A percentile compares a stretch with the other conserved stretches of the same genome.
Conservation (phyloP, 2,329 filamentous ascomycete species). For the Calonectria crousiana region DNA sequence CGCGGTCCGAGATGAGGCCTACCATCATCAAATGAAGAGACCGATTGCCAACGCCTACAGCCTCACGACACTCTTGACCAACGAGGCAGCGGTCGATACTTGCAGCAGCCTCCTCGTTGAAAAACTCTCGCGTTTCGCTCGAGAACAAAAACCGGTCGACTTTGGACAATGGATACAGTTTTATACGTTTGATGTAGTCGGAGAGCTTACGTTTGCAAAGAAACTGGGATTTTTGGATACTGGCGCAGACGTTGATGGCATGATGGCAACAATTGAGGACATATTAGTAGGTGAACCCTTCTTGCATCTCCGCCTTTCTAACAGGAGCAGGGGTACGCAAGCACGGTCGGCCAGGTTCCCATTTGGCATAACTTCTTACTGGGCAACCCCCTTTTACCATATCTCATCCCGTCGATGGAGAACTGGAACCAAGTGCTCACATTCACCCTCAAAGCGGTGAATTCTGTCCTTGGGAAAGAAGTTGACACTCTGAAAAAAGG, state of each 20-base stretch:
- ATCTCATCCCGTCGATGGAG: conserved; percentile 22
- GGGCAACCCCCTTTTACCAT: conserved; percentile 17
- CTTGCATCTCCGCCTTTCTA: neutral
- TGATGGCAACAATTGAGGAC: conserved; percentile 46
- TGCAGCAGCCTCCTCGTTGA: conserved; percentile 4
- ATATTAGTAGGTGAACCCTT: conserved; percentile 6
- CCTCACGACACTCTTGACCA: conserved; percentile 11
- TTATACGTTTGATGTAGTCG: conserved; percentile 61
- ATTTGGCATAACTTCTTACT: conserved; percentile 22
- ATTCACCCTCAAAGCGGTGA: conserved; percentile 22
- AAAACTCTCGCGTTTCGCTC: neutral
- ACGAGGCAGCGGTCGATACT: conserved; percentile 14
- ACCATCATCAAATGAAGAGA: conserved; percentile 24
- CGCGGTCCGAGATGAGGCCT: conserved; percentile 17
- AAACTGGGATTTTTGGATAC: conserved; percentile 58
- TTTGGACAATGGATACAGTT: conserved; percentile 23
- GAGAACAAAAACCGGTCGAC: neutral
- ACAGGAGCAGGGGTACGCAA: neutral
- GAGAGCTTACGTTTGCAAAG: conserved; percentile 56
- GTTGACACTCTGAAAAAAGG: neutral
- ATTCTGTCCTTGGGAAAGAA: conserved; percentile 3
- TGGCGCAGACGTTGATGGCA: conserved; percentile 57
- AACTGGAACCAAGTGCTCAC: conserved; percentile 23
- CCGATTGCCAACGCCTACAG: conserved; percentile 20
- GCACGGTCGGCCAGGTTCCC: conserved; percentile 22